Evolutionary conservation across 257 asterid species (phyloP), one percentile per base, ranked within the genome.

Genomic region (Sherardia arvensis): DNA sequence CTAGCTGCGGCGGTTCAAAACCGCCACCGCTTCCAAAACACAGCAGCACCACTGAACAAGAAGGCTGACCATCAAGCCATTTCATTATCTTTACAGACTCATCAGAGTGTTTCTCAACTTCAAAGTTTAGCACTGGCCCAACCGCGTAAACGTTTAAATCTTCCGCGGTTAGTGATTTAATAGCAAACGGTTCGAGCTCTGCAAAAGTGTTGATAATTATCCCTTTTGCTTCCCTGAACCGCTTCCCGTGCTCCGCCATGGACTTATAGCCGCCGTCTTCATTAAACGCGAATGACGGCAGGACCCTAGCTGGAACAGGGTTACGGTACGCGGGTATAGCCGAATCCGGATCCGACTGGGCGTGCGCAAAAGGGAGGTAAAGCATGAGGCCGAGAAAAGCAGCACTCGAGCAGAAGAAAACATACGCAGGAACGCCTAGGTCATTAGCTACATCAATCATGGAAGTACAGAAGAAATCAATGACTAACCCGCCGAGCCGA

Each of bases 361-460:
- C 21, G 21, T 64, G 6, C 10, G 43, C 59, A 28, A 11, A 17
- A 18, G 68, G 68, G 15, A 64, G 68, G 32, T 48, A 64, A 48
- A 64, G 21, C 59, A 64, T 47, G 23, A 64, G 36, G 6, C 68
- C 68, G 9, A 64, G 68, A 64, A 64, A 64, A 15, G 68, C 68
- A 29, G 68, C 68, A 20, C 21, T 3, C 8, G 59, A 64, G 54
- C 59, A 10, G 47, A 64, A 64, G 47, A 27, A 64, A 3, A 48
- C 29, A 48, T 64, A 64, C 3, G 30, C 4, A 64, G 68, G 59
- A 48, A 48, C 59, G 2, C 20, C 29, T 1, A 64, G 59, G 11
- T 64, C 68, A 48, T 48, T 64, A 15, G 68, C 68, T 1, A 64
- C 68, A 64, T 64, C 68, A 64, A 64, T 64, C 68, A 64, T 47